Base-by-base conservation (phyloP, 352 stramenopile species). In the Peronospora tabacina region DNA sequence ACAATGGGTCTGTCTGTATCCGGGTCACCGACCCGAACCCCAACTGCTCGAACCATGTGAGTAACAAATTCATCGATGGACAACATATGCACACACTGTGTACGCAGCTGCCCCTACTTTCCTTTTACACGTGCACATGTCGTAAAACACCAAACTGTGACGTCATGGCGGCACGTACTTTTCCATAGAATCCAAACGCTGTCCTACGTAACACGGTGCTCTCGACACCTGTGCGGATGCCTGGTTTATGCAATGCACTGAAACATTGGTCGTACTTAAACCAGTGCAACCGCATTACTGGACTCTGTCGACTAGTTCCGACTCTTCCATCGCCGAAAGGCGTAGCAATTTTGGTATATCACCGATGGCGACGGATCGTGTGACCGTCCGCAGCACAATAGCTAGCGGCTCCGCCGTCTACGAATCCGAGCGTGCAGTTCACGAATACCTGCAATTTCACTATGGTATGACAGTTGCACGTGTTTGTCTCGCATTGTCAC, bases 381-480 rank as follows among this genome's bases (percentile, higher is more conserved):
- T 10, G 2, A 17, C 16, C 17, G 74, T 85, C 35, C 81, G 85
- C 44, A 93, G 82, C 68, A 96, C 86, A 7, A 91, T 85, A 2
- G 85, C 86, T 13, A 95, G 82, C 59, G 85, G 85, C 22, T 90
- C 82, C 13, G 66, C 77, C 26, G 75, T 95, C 20, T 95, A 95
- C 66, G 85, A 95, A 59, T 90, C 82, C 12, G 73, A 86, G 36
- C 70, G 85, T 28, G 86, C 86, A 3, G 82, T 92, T 39, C 70
- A 93, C 50, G 86, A 96, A 61, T 96, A 96, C 45, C 58, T 96
- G 5, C 86, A 95, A 63, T 95, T 96, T 53, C 86, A 96, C 60
- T 96, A 89, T 61, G 86, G 84, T 89, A 26, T 29, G 50, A 55
- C 24, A 11, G 17, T 3, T 32, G 20, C 12, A 16, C 24, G 13